Conservation (phyloP, 106 monocot species). For the Alisma plantagoaquatica region DNA sequence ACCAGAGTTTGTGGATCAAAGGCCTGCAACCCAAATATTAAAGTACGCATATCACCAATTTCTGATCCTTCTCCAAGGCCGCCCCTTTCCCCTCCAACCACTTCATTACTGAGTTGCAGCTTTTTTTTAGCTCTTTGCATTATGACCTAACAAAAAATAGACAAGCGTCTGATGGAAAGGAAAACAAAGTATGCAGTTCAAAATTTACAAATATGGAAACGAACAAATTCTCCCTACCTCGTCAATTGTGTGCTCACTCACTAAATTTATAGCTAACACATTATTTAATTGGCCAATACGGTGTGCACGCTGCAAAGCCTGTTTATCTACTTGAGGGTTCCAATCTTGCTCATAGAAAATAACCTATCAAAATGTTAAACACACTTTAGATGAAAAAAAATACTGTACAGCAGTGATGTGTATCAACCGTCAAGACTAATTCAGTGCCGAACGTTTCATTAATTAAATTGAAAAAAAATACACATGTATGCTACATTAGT, state of each 20-base stretch:
- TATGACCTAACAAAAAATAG: conserved; percentile 43
- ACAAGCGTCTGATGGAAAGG: background rate
- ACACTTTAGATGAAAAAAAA: no score
- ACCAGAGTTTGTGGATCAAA: conserved; percentile 48
- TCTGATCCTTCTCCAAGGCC: conserved; percentile 33
- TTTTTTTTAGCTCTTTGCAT: conserved; percentile 91
- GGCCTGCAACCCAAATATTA: conserved; percentile 73
- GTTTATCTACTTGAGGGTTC: conserved; percentile 98
- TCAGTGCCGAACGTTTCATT: no score
- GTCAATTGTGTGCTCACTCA: conserved; percentile 68
- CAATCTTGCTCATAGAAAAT: conserved; percentile 99
- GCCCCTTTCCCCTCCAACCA: conserved; percentile 38
- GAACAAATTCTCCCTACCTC: no score
- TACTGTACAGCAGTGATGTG: no score
- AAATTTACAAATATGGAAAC: conserved; percentile 2
- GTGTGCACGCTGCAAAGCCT: conserved; percentile 93
- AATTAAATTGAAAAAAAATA: no score
- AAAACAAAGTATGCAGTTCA: background rate
- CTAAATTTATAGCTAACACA: conserved; percentile 86
- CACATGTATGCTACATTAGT: no score
- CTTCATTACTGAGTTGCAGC: conserved; percentile 69
- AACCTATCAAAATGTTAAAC: conserved; percentile 60
- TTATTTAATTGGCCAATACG: conserved; percentile 96
- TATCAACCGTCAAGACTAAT: no score
- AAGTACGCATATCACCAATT: conserved; percentile 52